phyloP scores from a whole-genome alignment of 768 basidiomycete species.

The Russula lepida region DNA sequence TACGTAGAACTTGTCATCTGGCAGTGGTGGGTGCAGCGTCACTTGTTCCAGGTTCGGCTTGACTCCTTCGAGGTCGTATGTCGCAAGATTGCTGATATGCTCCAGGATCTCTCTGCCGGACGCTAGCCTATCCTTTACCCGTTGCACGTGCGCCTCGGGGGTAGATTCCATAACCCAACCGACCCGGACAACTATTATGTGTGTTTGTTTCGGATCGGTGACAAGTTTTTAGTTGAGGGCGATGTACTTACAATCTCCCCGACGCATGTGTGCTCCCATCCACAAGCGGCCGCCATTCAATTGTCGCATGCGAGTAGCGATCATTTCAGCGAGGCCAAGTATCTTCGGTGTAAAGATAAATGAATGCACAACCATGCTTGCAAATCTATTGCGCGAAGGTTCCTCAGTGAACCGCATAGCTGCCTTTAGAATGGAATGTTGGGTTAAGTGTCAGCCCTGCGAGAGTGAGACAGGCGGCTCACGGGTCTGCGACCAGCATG shows the following conservation, averaged over 20 bases:
- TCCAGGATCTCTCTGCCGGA: slow-evolving; percentile 27
- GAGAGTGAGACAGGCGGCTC: slow-evolving; percentile 20
- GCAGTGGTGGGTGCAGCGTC: not conserved
- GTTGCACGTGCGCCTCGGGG: slow-evolving; percentile 31
- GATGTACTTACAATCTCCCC: slow-evolving; percentile 33
- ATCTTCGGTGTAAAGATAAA: slow-evolving; percentile 10
- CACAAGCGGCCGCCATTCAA: slow-evolving; percentile 30
- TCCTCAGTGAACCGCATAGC: slow-evolving; percentile 19
- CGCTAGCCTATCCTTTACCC: slow-evolving; percentile 26
- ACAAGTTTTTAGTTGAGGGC: not conserved
- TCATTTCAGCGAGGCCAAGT: slow-evolving; percentile 26
- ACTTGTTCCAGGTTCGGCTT: slow-evolving; percentile 8
- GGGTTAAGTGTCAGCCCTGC: not conserved
- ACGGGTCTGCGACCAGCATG: slow-evolving; percentile 36
- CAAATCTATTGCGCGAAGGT: not conserved
- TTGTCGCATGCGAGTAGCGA: slow-evolving; percentile 30
- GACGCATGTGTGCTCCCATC: slow-evolving; percentile 39
- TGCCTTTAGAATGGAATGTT: slow-evolving; percentile 3
- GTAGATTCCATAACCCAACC: slow-evolving; percentile 32
- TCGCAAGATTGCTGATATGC: not conserved
- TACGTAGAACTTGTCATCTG: slow-evolving; percentile 25
- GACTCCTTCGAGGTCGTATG: slow-evolving; percentile 11
- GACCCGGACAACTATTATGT: slow-evolving; percentile 26
- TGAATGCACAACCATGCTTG: slow-evolving; percentile 8
- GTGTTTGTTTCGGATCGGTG: not conserved